Evolutionary conservation across 768 basidiomycete species (phyloP).

Genomic region (Auricularia auricula-judae): DNA sequence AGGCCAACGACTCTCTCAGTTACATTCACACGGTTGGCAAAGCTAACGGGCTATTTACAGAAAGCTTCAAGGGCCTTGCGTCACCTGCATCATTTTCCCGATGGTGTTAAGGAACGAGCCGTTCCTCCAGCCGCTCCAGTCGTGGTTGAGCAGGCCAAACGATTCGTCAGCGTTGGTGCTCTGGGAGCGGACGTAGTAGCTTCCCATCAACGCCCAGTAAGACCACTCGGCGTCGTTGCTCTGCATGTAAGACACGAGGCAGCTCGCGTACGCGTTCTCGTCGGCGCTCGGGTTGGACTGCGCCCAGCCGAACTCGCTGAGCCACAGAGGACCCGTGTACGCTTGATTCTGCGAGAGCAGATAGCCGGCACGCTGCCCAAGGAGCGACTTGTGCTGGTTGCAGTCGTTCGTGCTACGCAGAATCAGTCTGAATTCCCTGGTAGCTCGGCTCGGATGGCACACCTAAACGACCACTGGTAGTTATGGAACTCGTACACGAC

Average conservation of each 20-base stretch:
- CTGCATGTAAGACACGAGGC: not conserved
- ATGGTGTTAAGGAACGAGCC: not conserved
- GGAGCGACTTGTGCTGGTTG: not conserved
- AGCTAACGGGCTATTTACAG: too few species aligned
- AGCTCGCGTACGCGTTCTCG: not conserved
- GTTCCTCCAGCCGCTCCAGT: not conserved
- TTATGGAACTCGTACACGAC: conserved; percentile 1
- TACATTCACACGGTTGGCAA: too few species aligned
- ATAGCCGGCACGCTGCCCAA: not conserved
- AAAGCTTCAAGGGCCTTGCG: not conserved
- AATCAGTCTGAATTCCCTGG: not conserved
- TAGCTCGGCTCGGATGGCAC: too few species aligned
- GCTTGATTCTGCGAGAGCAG: not conserved
- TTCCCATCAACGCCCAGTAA: not conserved
- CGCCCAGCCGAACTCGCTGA: conserved; percentile 1
- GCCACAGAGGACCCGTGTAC: not conserved
- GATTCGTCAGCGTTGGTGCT: not conserved
- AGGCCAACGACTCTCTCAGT: too few species aligned
- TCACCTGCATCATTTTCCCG: not conserved
- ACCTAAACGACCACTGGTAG: not conserved
- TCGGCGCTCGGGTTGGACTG: not conserved
- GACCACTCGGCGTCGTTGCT: not conserved
- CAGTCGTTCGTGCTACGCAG: not conserved
- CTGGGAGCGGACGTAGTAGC: not conserved
- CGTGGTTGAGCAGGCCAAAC: not conserved